Conservation (phyloP, 345 rosid species). For the Salix brachista region DNA sequence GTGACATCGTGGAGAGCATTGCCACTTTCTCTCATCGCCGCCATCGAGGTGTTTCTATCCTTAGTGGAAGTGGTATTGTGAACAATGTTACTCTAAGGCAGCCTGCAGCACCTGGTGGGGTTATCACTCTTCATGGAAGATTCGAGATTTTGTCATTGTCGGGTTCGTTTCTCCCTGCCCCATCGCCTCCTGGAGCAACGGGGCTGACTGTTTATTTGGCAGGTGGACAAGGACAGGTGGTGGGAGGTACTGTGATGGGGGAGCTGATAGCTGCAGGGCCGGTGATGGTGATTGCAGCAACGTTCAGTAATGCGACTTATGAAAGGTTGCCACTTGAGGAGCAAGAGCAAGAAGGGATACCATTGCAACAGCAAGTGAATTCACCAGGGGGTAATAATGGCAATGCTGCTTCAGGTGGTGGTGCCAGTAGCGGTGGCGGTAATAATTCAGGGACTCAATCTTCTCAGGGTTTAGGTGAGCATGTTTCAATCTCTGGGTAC, state of each 20-base stretch:
- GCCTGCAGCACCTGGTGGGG: slow-evolving; percentile 66
- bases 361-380: slow-evolving; percentile 35
- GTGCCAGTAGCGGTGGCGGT: slow-evolving; percentile 14
- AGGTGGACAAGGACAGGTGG: slow-evolving; percentile 86
- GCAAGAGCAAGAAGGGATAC: slow-evolving; percentile 40
- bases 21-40: slow-evolving; percentile 60
- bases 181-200: slow-evolving; percentile 73
- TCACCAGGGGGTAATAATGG: slow-evolving; percentile 16
- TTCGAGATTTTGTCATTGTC: slow-evolving; percentile 81
- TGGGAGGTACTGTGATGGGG: slow-evolving; percentile 75
- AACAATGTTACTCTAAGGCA: slow-evolving; percentile 73
- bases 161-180: slow-evolving; percentile 70
- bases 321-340: slow-evolving; percentile 76
- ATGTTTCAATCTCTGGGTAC: slow-evolving; percentile 54
- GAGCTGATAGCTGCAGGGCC: slow-evolving; percentile 75
- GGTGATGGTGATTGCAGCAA: slow-evolving; percentile 79
- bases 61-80: slow-evolving; percentile 79
- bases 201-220: slow-evolving; percentile 73
- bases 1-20: slow-evolving; percentile 63
- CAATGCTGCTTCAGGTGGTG: neutral
- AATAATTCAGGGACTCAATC: slow-evolving; percentile 27
- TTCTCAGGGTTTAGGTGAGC: slow-evolving; percentile 29
- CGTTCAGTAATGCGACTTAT: slow-evolving; percentile 71
- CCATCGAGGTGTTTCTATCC: slow-evolving; percentile 69
- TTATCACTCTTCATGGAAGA: slow-evolving; percentile 66